Evolutionary conservation across 2,329 filamentous ascomycete genomes (phyloP).

Genomic region (Colletotrichum sp.): DNA sequence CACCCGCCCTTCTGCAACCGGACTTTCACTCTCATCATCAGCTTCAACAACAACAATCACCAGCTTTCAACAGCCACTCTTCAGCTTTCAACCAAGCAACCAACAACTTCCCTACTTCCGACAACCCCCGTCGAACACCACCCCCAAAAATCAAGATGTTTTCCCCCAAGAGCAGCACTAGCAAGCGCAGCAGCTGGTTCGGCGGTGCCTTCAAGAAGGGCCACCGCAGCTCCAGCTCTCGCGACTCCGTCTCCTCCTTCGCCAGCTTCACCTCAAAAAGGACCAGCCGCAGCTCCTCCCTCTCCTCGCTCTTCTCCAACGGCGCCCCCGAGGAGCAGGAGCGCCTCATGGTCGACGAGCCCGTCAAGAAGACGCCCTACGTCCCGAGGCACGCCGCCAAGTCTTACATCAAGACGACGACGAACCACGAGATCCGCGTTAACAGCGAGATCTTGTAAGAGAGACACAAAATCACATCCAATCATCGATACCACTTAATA

Average conservation of each 20-base stretch:
- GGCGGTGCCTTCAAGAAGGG: constrained; percentile 1
- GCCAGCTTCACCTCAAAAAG: not conserved
- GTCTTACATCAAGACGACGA: constrained; percentile 46
- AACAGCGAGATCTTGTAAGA: constrained; percentile 35
- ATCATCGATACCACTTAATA: not conserved
- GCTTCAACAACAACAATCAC: not conserved
- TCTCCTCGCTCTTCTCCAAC: constrained; percentile 1
- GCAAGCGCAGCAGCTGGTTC: constrained; percentile 12
- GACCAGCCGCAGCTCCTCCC: constrained; percentile 1
- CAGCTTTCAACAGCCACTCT: not conserved
- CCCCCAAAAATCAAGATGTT: not conserved
- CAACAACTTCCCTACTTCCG: not conserved
- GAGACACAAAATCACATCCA: not conserved
- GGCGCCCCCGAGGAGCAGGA: constrained; percentile 1
- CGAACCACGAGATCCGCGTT: constrained; percentile 40
- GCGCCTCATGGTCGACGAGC: constrained; percentile 7
- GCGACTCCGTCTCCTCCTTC: not conserved
- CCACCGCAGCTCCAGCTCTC: constrained; percentile 8
- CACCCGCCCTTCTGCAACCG: not conserved
- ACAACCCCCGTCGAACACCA: not conserved
- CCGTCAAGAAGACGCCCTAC: not conserved
- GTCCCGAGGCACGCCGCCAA: constrained; percentile 45
- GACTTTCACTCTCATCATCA: not conserved
- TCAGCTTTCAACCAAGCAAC: not conserved
- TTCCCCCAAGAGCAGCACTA: constrained; percentile 4